Conservation (phyloP, 176 grass and related monocot species). For the Olyra latifolia region DNA sequence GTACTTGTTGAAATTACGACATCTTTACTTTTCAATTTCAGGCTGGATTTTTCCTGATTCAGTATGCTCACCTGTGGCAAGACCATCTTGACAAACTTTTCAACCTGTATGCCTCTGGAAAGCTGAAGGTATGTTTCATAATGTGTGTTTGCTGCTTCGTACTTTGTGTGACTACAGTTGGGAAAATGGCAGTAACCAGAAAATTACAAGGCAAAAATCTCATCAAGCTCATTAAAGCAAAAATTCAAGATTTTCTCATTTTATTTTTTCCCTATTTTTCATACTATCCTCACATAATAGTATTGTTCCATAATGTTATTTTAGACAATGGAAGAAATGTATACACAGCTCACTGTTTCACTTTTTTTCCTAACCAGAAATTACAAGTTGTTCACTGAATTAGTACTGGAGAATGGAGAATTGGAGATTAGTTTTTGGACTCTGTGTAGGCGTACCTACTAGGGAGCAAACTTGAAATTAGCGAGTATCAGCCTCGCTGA, state of each 20-base stretch:
- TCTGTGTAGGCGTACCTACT: neutral
- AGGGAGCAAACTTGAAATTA: neutral
- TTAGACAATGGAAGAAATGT: neutral
- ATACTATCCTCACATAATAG: neutral
- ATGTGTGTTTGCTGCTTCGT: neutral
- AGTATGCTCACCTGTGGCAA: conserved; percentile 73
- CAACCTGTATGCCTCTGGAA: conserved; percentile 62
- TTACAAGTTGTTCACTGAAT: neutral
- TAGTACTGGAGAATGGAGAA: too few relatives aligned
- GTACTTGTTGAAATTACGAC: neutral
- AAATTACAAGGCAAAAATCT: neutral
- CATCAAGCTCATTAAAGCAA: neutral
- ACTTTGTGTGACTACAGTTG: neutral
- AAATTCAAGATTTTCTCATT: too few relatives aligned
- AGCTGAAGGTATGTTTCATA: conserved; percentile 55
- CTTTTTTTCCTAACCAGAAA: neutral
- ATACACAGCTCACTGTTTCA: neutral
- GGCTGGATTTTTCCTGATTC: conserved; percentile 82
- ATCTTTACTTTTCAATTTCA: conserved; percentile 28
- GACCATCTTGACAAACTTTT: conserved; percentile 78
- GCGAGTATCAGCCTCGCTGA: neutral
- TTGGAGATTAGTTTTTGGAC: neutral
- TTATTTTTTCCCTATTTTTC: too few relatives aligned
- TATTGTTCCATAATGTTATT: neutral
- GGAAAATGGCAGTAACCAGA: neutral